Percentiles rank a stretch among this genome's conserved stretches.
phyloP scores from a whole-genome alignment of 2,329 filamentous ascomycete genomes.

The Diaporthe velutina region DNA sequence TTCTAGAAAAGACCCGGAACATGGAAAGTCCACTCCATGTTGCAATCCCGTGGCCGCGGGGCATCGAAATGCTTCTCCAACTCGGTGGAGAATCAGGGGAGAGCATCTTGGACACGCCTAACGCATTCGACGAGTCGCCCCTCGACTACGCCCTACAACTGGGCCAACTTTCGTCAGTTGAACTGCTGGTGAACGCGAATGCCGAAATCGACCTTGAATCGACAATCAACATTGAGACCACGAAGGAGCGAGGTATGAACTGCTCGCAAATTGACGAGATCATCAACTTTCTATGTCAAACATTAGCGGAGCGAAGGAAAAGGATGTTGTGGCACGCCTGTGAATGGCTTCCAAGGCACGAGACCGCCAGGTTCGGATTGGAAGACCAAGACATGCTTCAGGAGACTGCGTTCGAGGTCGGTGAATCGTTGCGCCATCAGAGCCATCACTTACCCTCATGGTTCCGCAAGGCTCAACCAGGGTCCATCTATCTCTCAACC shows the following conservation, averaged over 20 bases:
- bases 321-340: neutral
- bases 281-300: neutral
- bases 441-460: neutral
- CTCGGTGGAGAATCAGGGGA: neutral
- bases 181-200: neutral
- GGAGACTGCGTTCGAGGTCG: neutral
- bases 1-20: neutral
- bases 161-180: neutral
- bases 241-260: neutral
- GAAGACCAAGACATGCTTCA: neutral
- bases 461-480: neutral
- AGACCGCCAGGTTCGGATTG: neutral
- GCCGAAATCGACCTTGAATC: neutral
- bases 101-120: neutral
- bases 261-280: neutral
- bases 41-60: neutral
- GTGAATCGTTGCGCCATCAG: neutral
- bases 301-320: neutral
- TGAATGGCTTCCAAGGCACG: neutral
- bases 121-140: neutral
- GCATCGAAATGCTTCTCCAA: neutral
- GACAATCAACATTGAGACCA: neutral
- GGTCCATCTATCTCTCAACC: neutral
- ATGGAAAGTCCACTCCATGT: neutral
- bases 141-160: neutral